Evolutionary conservation across 495 filamentous ascomycete species (phyloP).

Genomic region (Penicillium cosmopolitanum): DNA sequence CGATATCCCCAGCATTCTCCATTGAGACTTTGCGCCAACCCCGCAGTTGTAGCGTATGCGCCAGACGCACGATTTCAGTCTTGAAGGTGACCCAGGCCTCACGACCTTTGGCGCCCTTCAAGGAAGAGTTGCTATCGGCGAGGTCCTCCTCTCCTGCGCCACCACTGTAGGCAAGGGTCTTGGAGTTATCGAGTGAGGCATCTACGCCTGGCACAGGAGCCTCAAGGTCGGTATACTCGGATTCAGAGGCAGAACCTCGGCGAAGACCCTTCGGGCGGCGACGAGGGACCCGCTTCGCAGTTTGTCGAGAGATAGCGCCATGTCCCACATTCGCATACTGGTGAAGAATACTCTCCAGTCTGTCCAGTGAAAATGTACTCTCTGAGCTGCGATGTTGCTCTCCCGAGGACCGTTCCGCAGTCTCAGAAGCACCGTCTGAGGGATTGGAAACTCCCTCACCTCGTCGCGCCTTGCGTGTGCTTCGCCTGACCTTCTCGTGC

Average conservation of each 20-base stretch:
- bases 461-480: constrained; percentile 45
- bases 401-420: constrained; percentile 30
- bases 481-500: constrained; percentile 69
- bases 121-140: constrained; percentile 29
- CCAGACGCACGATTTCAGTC: constrained; percentile 81
- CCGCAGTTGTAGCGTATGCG: constrained; percentile 86
- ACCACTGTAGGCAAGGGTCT: constrained; percentile 77
- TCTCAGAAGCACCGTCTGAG: constrained; percentile 27
- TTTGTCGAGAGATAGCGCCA: constrained; percentile 39
- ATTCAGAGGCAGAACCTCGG: constrained; percentile 68
- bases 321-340: constrained; percentile 46
- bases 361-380: constrained; percentile 65
- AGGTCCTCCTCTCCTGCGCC: constrained; percentile 51
- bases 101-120: constrained; percentile 61
- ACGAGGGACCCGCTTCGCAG: constrained; percentile 38
- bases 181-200: constrained; percentile 82
- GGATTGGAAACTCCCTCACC: constrained; percentile 32
- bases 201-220: constrained; percentile 76
- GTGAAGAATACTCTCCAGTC: constrained; percentile 67
- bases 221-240: constrained; percentile 75
- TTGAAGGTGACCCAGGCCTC: constrained; percentile 84
- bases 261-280: constrained; percentile 41
- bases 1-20: constrained; percentile 70
- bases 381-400: constrained; percentile 51
- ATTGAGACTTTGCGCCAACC: constrained; percentile 86